phyloP scores from a whole-genome alignment of 2,329 filamentous ascomycete genomes.

The Paracoccidioides brasiliensis region DNA sequence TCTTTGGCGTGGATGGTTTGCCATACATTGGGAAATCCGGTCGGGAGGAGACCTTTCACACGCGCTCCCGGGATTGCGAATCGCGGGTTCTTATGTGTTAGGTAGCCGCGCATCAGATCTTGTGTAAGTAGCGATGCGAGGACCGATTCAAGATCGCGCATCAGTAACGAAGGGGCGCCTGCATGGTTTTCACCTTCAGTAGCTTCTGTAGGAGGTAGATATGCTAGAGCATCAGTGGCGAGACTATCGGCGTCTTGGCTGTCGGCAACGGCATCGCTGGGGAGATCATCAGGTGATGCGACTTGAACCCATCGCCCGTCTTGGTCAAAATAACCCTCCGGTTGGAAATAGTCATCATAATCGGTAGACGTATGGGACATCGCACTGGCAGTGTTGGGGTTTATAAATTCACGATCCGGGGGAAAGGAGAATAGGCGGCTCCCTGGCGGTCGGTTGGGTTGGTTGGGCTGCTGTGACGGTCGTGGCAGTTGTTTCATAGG shows the following conservation, averaged over 20 bases:
- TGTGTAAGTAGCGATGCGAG: constrained; percentile 66
- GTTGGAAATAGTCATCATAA: constrained; percentile 25
- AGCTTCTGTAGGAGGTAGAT: not conserved
- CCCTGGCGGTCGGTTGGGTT: not conserved
- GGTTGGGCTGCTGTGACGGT: not conserved
- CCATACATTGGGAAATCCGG: constrained; percentile 59
- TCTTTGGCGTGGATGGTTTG: constrained; percentile 51
- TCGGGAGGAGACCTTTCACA: constrained; percentile 27
- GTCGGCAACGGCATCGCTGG: constrained; percentile 1
- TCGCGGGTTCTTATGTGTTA: constrained; percentile 61
- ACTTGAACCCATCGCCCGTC: constrained; percentile 15
- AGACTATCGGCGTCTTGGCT: not conserved
- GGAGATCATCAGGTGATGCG: constrained; percentile 2
- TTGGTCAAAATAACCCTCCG: constrained; percentile 23
- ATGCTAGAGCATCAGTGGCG: not conserved
- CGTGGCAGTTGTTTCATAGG: not conserved
- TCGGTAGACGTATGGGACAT: constrained; percentile 14
- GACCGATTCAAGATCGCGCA: constrained; percentile 58
- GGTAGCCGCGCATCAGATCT: constrained; percentile 68
- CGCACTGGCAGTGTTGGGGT: constrained; percentile 10
- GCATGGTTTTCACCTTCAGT: constrained; percentile 9
- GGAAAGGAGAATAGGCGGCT: constrained; percentile 16
- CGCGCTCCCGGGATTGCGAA: constrained; percentile 69
- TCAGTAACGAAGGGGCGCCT: constrained; percentile 33
- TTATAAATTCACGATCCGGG: constrained; percentile 22